Base-by-base conservation (phyloP, 2,329 filamentous ascomycete genomes). In the Kalmusia sp. region DNA sequence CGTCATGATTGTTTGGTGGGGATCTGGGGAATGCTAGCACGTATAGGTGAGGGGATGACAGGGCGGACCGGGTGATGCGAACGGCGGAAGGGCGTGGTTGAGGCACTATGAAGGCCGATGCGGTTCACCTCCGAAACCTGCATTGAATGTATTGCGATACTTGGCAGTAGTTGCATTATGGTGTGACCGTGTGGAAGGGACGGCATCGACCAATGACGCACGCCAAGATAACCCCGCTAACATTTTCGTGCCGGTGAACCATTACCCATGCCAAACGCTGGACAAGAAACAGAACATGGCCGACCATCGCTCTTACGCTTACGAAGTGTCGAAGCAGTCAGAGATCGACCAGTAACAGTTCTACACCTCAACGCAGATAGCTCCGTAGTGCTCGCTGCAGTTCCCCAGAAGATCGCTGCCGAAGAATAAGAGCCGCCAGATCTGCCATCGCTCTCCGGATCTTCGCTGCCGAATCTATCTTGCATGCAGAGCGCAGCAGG, bases 161-260 rank as follows among this genome's bases (percentile, higher is more conserved):
- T 46, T 46, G 43, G 43, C 43, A 46, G 15, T 30, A 28, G 27
- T 7, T 33, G 41, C 41, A 44, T 17, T 27, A 17, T 44, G 12
- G 25, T 43, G 34, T 41, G 35, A 34, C 27, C 25, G 51, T 43
- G 31, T 28, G 38, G 28, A 33, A 28, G 30, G 6, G 12, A 39
- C 39, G 25, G 3, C 48, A 28, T 24, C 30, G 33, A 19, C 4
- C 43, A 24, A 54, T 57, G 51, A 57, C 55, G 55, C 44, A 54
- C 28, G 56, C 54, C 53, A 55, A 55, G 56, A 6, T n/a, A 41
- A 37, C 44, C 43, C 44, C 44, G 44, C 44, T 24, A n/a, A n/a
- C n/a, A n/a, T n/a, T n/a, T n/a, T n/a, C n/a, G 22, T 30, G 35
- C 43, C 30, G 43, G 27, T 30, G 33, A 38, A 47, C 33, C 44